A percentile compares a stretch with the other conserved stretches of the same genome.
phyloP scores from a whole-genome alignment of 2,329 filamentous ascomycete species.

The Claviceps capensis region DNA sequence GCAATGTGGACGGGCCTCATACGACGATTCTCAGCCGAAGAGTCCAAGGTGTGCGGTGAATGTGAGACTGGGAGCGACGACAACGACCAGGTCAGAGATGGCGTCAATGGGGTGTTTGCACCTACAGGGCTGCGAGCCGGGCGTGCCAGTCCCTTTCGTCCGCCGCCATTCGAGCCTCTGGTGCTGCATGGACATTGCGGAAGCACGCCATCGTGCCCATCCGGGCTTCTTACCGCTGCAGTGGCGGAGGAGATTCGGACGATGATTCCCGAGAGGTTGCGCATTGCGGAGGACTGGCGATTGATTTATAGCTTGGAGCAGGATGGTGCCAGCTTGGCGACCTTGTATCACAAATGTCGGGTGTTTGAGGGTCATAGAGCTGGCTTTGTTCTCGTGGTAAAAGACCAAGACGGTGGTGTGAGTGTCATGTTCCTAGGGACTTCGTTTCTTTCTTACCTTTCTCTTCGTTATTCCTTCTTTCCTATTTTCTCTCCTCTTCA shows the following conservation, averaged over 20 bases:
- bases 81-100: constrained; percentile 21
- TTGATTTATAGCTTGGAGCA: constrained; percentile 83
- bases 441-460: background rate
- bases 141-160: constrained; percentile 60
- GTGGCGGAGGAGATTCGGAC: constrained; percentile 89
- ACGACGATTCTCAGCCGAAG: constrained; percentile 48
- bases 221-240: constrained; percentile 53
- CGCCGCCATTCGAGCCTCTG: constrained; percentile 76
- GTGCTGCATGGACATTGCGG: constrained; percentile 51
- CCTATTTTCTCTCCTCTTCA: background rate
- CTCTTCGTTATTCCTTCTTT: background rate
- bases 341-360: constrained; percentile 70
- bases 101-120: constrained; percentile 43
- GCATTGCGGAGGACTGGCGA: constrained; percentile 77
- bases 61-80: constrained; percentile 10
- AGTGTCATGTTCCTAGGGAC: constrained; percentile 18
- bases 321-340: constrained; percentile 76
- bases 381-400: constrained; percentile 80
- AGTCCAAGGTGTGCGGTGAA: constrained; percentile 17
- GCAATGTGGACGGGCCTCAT: constrained; percentile 48
- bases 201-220: constrained; percentile 41
- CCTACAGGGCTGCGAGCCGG: constrained; percentile 34
- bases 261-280: constrained; percentile 72
- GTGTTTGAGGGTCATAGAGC: constrained; percentile 54
- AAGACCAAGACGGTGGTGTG: constrained; percentile 62